Evolutionary conservation across 768 basidiomycete species (phyloP), one percentile per base, ranked within the genome.

Genomic region (Calocera cornea): DNA sequence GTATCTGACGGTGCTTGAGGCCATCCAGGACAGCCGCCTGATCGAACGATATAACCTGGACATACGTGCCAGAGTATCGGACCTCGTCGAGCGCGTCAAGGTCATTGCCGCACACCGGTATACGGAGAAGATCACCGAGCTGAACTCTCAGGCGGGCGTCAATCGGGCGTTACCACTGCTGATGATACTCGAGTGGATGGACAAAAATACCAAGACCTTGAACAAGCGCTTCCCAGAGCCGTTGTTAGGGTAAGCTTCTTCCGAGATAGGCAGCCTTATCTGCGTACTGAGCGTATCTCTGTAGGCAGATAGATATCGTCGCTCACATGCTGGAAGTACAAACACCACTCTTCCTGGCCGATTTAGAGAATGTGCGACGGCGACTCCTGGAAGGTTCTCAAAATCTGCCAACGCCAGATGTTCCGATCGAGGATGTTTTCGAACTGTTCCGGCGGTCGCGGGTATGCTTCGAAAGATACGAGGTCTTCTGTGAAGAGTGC

Each of bases 341-440:
- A 22, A 78, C 90, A 3, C 90, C 92, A 7, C 78, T 84, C 67
- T 83, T 87, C 71, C 73, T 92, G 8, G 76, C 77, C 29, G 91
- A 92, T 36, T 72, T 94, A 29, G 83, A 88, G 69, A 80, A 78
- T 44, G 86, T 86, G 11, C 86, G 87, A 72, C 87, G 88, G 75
- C 84, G 85, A 33, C 77, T 93, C 3, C 85, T 89, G 68, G 89
- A 92, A 73, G 87, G 88, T 12, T 91, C 89, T 8, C 87, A 86
- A 85, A 92, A 89, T 72, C 89, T 88, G 1, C 89, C 91, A 1
- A 90, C 88, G 8, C 91, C 92, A 3, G 89, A 90, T 69, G 84
- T 93, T 1, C 90, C 88, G 0, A 92, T 95, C 63, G 88, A 92
- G 71, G 93, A 97, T 74, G 86, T 95, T 31, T 95, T 97, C 72